A percentile compares a stretch with the other conserved stretches of the same genome.
These are phyloP conservation scores for Pythium brachiatum DNA, from an alignment of 352 stramenopile species.

Conservation along the genomic window DNA sequence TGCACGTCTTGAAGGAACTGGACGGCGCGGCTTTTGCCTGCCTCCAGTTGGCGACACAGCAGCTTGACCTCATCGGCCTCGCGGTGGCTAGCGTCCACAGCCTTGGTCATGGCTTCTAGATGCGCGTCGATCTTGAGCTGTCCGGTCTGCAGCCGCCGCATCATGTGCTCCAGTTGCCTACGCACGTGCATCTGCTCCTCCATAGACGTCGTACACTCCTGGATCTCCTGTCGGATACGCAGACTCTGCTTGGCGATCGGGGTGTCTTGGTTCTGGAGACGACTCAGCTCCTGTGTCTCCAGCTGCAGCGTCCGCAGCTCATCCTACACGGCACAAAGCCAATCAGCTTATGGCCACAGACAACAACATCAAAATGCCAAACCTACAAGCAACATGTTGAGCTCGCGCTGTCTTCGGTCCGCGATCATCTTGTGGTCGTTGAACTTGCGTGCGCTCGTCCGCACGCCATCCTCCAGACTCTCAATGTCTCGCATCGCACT, in stretches of 20 bases:
- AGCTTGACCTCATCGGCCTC: slow-evolving; percentile 74
- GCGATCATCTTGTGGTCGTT: slow-evolving; percentile 76
- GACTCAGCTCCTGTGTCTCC: slow-evolving; percentile 64
- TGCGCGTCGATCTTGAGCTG: slow-evolving; percentile 72
- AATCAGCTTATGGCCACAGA: no score
- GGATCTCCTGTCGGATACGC: slow-evolving; percentile 66
- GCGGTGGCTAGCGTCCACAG: slow-evolving; percentile 58
- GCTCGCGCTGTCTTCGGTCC: slow-evolving; percentile 60
- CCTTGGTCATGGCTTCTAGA: slow-evolving; percentile 58
- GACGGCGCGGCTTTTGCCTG: slow-evolving; percentile 62
- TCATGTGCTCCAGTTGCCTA: slow-evolving; percentile 80
- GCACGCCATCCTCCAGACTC: slow-evolving; percentile 65
- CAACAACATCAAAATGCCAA: no score
- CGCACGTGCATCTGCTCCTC: slow-evolving; percentile 79
- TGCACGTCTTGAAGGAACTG: slow-evolving; percentile 84
- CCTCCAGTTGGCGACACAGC: slow-evolving; percentile 75
- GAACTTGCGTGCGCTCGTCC: slow-evolving; percentile 70
- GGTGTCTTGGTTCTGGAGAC: slow-evolving; percentile 77
- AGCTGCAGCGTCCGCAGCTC: slow-evolving; percentile 66
- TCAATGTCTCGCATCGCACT: slow-evolving; percentile 59
- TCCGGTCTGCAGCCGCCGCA: slow-evolving; percentile 68
- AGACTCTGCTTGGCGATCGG: slow-evolving; percentile 70
- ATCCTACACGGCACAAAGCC: slow-evolving; percentile 34
- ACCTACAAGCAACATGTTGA: slow-evolving; percentile 51
- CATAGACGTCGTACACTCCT: slow-evolving; percentile 64